Base-by-base conservation (phyloP, 805 yeast species). In the Maudiozyma saulgeensis region DNA sequence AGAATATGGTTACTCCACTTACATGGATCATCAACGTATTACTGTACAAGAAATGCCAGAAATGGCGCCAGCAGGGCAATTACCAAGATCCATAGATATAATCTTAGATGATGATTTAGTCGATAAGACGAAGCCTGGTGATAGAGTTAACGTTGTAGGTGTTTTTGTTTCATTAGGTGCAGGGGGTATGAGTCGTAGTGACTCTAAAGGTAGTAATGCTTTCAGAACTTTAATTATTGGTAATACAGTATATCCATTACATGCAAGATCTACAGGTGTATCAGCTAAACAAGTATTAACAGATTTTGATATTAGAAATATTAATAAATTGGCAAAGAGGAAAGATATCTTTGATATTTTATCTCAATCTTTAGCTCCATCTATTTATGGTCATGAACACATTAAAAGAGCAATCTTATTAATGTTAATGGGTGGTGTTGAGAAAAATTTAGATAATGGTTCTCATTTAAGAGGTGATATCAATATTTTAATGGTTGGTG, bases 11-110 rank as follows among this genome's bases (percentile, higher is more conserved):
- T 85, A 82, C 62, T 83, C 90, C 7, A 88, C 95, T 28, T 93
- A 87, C 66, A 76, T 91, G 58, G 99, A 93, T 68, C 96, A 91
- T 65, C 99, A 93, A 69, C 84, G 88, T 39, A 77, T 93, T 37
- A 80, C 96, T 0, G 84, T 93, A 37, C 99, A 93, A 67, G 99
- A 93, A 70, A 87, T 93, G 87, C 98, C 99, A 1, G 98, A 93
- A 70, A 76, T 83, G 54, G 96, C 98, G 1, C 99, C 98, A 15
- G 95, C 98, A 0, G 99, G 99, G 49, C 98, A 91, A 69, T 74
- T 93, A 54, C 99, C 99, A 35, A 76, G 98, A 60, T 82, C 96
- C 2, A 77, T 93, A 35, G 99, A 93, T 62, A 84, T 91, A 23
- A 79, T 91, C n/a, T 70, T 93, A 59, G 96, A 91, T 66, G 97